phyloP scores from a whole-genome alignment of 139 green algal species.

The Chlorella ohadii region DNA sequence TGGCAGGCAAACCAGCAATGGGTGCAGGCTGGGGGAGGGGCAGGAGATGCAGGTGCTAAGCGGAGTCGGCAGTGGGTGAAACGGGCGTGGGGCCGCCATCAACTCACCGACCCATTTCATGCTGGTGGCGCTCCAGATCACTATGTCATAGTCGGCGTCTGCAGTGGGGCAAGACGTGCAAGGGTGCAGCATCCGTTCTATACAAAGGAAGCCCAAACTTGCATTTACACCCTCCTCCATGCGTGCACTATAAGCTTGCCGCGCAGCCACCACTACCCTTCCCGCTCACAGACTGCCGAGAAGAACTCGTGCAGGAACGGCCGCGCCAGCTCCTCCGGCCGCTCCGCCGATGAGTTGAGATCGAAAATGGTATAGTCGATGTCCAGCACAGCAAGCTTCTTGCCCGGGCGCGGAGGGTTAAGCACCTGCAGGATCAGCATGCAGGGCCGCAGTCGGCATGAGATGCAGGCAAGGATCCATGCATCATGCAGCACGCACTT shows the following conservation, averaged over 20 bases:
- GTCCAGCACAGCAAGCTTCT: slow-evolving; percentile 94
- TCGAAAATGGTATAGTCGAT: slow-evolving; percentile 91
- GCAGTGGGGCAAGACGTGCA: no score
- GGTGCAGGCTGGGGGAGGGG: no score
- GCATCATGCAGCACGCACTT: background rate
- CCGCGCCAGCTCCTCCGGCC: slow-evolving; percentile 85
- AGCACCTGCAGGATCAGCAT: slow-evolving; percentile 59
- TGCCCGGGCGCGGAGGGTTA: slow-evolving; percentile 80
- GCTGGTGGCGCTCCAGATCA: slow-evolving; percentile 24
- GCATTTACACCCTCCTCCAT: no score
- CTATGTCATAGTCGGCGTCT: slow-evolving; percentile 57
- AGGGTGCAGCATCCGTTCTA: no score
- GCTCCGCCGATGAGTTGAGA: slow-evolving; percentile 84
- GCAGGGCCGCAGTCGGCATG: background rate
- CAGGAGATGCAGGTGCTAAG: no score
- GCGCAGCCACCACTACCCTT: no score
- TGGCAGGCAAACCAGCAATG: no score
- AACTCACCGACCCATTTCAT: slow-evolving; percentile 87
- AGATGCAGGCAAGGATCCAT: background rate
- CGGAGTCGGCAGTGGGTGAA: no score
- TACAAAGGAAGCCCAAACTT: no score
- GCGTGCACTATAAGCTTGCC: no score
- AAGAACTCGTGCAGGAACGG: slow-evolving; percentile 94
- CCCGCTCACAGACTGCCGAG: slow-evolving; percentile 58
- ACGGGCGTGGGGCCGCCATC: no score